Evolutionary conservation across 495 filamentous ascomycete genomes (phyloP), one percentile per base, ranked within the genome.

Genomic region (Hypoxylon perforatum): DNA sequence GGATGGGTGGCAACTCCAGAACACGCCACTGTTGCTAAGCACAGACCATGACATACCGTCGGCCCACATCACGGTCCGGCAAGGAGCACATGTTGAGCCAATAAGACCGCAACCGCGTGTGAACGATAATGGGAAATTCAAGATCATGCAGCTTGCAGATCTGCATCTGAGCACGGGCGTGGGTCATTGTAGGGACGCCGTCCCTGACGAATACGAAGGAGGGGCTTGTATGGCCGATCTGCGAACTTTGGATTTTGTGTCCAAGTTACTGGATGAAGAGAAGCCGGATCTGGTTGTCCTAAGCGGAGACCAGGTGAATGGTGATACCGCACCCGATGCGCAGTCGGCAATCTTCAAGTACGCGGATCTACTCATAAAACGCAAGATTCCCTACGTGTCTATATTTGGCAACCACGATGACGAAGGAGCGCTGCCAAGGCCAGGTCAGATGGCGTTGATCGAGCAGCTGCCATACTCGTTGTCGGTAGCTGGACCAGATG

Each of bases 371-470:
- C 86, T 99, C 49, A 90, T 94, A 62, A 86, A 92, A 71, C 92
- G 89, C 73, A 90, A 91, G 66, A 91, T 97, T 41, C 96, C 95
- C 0, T 99, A 94, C 69, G 94, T 93, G 36, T 87, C 90, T 47
- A 98, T 99, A 55, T 96, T 97, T 71, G 95, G 95, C 41, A 99
- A 99, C 73, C 95, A 99, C 76, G 95, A 99, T 73, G 93, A 98
- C 74, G 94, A 97, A 81, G 91, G 91, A 14, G 84, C 92, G 48
- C 82, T 97, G 56, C 84, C 87, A 19, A 90, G 96, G 19, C 77
- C 83, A 4, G 86, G 86, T 4, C 87, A 92, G 63, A 98, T 98
- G 94, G 80, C 86, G 5, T 82, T 99, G 19, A 87, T 95, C 35
- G 87, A 96, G 76, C 85, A 88, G 1, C 83, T 99, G 0, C 96